phyloP scores from a whole-genome alignment of 305 asterid species.

The Solanum chacoense region DNA sequence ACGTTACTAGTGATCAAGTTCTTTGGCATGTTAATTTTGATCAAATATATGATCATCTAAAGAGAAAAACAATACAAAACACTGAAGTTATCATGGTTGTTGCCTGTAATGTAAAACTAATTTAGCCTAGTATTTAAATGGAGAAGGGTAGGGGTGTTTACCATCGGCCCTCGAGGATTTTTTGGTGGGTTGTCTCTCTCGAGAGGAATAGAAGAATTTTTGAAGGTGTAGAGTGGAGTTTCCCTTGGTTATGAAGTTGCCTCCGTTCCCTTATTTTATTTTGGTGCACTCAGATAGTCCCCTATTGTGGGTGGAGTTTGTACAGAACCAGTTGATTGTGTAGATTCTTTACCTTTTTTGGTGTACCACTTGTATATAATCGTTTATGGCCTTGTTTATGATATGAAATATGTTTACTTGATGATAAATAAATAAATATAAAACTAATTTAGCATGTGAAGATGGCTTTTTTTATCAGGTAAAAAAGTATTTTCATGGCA shows the following conservation, averaged over 20 bases:
- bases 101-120: not conserved
- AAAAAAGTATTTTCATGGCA: not conserved
- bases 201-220: not conserved
- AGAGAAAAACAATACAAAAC: not conserved
- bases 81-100: not conserved
- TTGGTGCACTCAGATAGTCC: not conserved
- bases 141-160: not conserved
- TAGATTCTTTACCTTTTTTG: not conserved
- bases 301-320: not conserved
- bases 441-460: not conserved
- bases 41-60: not conserved
- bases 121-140: not conserved
- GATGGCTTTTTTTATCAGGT: not conserved
- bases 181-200: not conserved
- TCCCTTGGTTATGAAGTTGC: not conserved
- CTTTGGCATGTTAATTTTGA: not conserved
- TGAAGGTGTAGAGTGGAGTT: not conserved
- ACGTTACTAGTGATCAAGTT: not conserved
- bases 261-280: not conserved
- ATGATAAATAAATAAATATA: not conserved
- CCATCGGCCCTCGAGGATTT: not conserved
- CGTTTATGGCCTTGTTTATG: not conserved
- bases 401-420: not conserved
- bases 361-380: not conserved
- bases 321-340: not conserved